Evolutionary conservation across 345 rosid species (phyloP).

Genomic region (Linum tenue): DNA sequence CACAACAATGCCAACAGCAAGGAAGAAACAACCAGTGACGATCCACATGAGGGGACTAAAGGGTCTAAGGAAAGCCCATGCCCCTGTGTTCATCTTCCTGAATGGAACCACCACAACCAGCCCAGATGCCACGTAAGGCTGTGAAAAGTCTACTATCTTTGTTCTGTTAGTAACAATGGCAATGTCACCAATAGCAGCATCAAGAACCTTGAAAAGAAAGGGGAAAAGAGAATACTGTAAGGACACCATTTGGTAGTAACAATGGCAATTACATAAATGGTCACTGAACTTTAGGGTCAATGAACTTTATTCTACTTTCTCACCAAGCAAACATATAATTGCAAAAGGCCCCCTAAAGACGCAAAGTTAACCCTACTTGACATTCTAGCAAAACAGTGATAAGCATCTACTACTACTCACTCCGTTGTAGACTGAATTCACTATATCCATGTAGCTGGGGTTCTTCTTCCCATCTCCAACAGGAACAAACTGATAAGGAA

Average conservation of each 20-base stretch:
- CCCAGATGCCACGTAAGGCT: conserved; percentile 87
- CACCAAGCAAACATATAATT: too few species aligned
- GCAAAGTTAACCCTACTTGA: neutral
- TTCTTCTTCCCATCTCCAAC: conserved; percentile 63
- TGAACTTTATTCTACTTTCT: too few species aligned
- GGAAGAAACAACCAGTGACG: conserved; percentile 56
- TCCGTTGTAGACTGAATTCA: conserved; percentile 54
- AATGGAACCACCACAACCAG: conserved; percentile 81
- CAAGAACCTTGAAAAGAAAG: conserved; percentile 39
- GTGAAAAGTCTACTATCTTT: conserved; percentile 77
- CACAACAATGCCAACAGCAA: conserved; percentile 67
- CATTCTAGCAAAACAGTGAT: neutral
- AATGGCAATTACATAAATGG: too few species aligned
- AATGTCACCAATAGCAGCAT: conserved; percentile 87
- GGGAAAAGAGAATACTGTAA: conserved; percentile 13
- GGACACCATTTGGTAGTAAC: neutral
- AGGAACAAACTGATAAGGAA: conserved; percentile 60
- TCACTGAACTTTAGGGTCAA: too few species aligned
- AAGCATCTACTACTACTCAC: conserved; percentile 42
- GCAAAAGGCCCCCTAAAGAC: neutral
- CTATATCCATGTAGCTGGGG: conserved; percentile 76
- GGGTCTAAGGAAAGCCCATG: conserved; percentile 90
- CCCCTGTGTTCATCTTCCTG: conserved; percentile 63
- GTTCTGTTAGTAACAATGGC: conserved; percentile 84
- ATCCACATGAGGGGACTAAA: conserved; percentile 66